These are phyloP conservation scores for Aeschynomene evenia DNA, from an alignment of 306 rosid species.

Conservation along the genomic window DNA sequence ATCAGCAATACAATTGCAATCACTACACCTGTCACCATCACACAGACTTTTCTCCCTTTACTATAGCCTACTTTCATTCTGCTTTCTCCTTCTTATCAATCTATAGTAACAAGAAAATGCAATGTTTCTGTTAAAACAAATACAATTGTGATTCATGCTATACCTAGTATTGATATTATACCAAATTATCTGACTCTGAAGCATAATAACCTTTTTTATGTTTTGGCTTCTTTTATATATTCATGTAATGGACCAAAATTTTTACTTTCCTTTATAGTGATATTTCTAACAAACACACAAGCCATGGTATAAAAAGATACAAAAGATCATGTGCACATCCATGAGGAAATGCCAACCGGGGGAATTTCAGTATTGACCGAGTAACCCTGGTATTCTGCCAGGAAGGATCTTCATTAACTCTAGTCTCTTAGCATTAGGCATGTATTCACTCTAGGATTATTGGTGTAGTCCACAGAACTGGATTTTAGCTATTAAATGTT, in stretches of 20 bases:
- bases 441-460: not conserved
- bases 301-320: not conserved
- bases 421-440: not conserved
- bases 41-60: conserved; percentile 41
- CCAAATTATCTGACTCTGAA: not conserved
- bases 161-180: not conserved
- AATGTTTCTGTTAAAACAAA: not conserved
- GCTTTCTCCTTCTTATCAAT: conserved; percentile 9
- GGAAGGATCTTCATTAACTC: conserved; percentile 19
- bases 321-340: not conserved
- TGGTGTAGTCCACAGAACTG: not conserved
- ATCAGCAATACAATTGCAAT: conserved; percentile 28
- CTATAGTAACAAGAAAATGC: conserved; percentile 24
- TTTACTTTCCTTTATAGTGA: not conserved
- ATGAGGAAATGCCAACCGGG: not conserved
- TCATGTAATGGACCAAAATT: not conserved
- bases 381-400: not conserved
- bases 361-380: not conserved
- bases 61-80: conserved; percentile 37
- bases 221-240: not conserved
- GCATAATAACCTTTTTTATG: not conserved
- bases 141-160: conserved; percentile 5
- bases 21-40: conserved; percentile 25
- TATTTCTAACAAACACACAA: not conserved
- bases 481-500: not conserved